Conservation (phyloP, 2,329 filamentous ascomycete species). For the Cladosporium halotolerans region DNA sequence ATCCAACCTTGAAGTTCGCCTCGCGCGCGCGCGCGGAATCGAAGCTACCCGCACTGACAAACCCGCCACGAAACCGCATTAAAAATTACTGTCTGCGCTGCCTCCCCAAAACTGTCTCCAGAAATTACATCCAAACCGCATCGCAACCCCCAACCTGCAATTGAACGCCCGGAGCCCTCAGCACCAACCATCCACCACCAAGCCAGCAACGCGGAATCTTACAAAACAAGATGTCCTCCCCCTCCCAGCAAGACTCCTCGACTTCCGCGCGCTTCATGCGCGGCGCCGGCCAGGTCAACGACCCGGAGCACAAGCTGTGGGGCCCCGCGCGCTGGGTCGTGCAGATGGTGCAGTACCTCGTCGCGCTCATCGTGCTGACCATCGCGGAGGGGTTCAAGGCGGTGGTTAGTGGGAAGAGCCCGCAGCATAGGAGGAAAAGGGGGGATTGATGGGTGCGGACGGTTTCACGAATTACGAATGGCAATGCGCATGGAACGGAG, state of each 20-base stretch:
- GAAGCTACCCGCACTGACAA: no score
- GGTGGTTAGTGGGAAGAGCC: background rate
- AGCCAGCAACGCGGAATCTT: background rate
- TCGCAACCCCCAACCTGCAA: no score
- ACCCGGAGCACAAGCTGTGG: conserved; percentile 23
- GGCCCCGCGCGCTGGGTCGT: conserved; percentile 22
- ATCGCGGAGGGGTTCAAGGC: conserved; percentile 12
- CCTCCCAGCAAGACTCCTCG: conserved; percentile 9
- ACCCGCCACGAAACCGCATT: no score
- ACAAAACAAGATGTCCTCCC: background rate
- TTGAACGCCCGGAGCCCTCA: no score
- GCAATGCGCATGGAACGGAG: background rate
- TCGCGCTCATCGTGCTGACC: conserved; percentile 23
- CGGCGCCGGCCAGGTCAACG: conserved; percentile 21
- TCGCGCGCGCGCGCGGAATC: no score
- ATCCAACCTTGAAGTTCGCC: no score
- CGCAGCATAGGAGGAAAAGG: background rate
- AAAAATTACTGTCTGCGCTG: no score
- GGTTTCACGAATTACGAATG: background rate
- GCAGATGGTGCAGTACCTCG: conserved; percentile 22
- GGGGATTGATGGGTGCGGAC: background rate
- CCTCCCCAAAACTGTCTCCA: no score
- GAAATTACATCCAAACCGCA: no score
- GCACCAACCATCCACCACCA: background rate
- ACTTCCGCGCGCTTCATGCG: conserved; percentile 20